Percentiles rank a stretch among this genome's conserved stretches.
Conservation (phyloP, 1,284 basidiomycete species). For the Apiotrichum mycotoxinovorans region DNA sequence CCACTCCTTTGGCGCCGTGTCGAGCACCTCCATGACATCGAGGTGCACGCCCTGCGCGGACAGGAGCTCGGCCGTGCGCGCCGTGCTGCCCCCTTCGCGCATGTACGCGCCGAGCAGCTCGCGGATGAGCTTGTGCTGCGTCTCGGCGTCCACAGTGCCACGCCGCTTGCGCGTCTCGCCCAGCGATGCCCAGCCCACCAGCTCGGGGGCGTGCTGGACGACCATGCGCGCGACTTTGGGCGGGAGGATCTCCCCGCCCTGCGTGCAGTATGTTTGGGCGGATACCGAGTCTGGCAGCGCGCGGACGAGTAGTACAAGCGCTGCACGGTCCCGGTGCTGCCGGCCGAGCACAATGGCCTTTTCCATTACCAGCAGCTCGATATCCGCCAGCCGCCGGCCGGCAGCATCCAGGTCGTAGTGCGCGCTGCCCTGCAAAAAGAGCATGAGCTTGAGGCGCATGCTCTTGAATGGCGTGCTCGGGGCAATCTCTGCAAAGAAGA, state of each 20-base stretch:
- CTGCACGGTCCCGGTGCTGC: slow-evolving; percentile 62
- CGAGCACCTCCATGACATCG: slow-evolving; percentile 70
- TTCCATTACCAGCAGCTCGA: slow-evolving; percentile 61
- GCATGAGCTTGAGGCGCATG: slow-evolving; percentile 65
- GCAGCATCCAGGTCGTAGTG: slow-evolving; percentile 61
- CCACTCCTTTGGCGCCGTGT: slow-evolving; percentile 70
- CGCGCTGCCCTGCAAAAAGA: slow-evolving; percentile 72
- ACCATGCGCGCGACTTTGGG: slow-evolving; percentile 58
- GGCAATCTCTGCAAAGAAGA: slow-evolving; percentile 46
- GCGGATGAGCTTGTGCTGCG: slow-evolving; percentile 62
- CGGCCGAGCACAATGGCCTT: slow-evolving; percentile 76
- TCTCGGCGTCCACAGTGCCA: slow-evolving; percentile 55
- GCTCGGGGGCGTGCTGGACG: slow-evolving; percentile 38
- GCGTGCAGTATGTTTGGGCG: slow-evolving; percentile 75
- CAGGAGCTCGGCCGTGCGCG: slow-evolving; percentile 64
- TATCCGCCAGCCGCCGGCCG: slow-evolving; percentile 53
- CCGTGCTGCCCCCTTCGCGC: slow-evolving; percentile 63
- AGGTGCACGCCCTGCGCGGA: slow-evolving; percentile 75
- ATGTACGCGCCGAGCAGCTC: slow-evolving; percentile 76
- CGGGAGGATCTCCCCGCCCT: slow-evolving; percentile 67
- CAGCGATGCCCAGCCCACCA: slow-evolving; percentile 60
- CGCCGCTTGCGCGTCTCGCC: slow-evolving; percentile 46
- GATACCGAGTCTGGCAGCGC: slow-evolving; percentile 68
- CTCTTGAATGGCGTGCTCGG: slow-evolving; percentile 71
- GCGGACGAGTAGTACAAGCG: slow-evolving; percentile 65